These are phyloP conservation scores for Cladosporium sp. DNA, from an alignment of 2,329 filamentous ascomycete species.

Conservation along the genomic window DNA sequence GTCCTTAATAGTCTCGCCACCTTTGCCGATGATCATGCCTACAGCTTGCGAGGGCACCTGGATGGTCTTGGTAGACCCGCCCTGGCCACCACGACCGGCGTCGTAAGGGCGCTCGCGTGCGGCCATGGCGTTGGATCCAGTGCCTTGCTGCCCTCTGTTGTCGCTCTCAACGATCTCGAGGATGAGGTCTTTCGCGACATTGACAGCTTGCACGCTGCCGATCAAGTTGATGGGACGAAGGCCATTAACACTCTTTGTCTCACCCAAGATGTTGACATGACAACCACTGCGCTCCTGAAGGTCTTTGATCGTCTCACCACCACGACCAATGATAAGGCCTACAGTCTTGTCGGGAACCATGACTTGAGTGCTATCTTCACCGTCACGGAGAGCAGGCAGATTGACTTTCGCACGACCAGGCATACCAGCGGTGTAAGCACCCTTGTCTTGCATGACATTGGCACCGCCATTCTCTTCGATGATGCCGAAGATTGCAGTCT, in stretches of 20 bases:
- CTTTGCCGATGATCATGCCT: slow-evolving; percentile 94
- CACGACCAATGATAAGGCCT: slow-evolving; percentile 89
- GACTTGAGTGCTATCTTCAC: slow-evolving; percentile 84
- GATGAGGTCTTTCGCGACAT: slow-evolving; percentile 80
- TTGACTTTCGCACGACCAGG: slow-evolving; percentile 39
- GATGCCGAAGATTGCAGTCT: slow-evolving; percentile 79
- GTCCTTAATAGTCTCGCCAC: slow-evolving; percentile 89
- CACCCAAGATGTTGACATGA: slow-evolving; percentile 91
- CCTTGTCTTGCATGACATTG: slow-evolving; percentile 37
- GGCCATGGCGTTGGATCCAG: slow-evolving; percentile 30
- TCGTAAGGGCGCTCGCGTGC: slow-evolving; percentile 35
- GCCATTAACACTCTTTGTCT: slow-evolving; percentile 89
- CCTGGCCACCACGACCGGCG: slow-evolving; percentile 54
- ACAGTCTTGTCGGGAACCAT: slow-evolving; percentile 95
- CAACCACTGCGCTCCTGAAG: slow-evolving; percentile 90
- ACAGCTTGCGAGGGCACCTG: slow-evolving; percentile 87
- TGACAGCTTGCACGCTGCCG: slow-evolving; percentile 71
- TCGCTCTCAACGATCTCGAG: slow-evolving; percentile 95
- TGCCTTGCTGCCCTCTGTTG: slow-evolving; percentile 53
- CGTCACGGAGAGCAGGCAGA: slow-evolving; percentile 64
- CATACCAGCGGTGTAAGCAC: slow-evolving; percentile 38
- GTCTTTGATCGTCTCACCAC: slow-evolving; percentile 89
- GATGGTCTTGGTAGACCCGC: slow-evolving; percentile 67
- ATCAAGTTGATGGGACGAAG: slow-evolving; percentile 88
- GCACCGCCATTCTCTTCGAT: slow-evolving; percentile 79